Evolutionary conservation across 495 filamentous ascomycete species (phyloP).

Genomic region (Penicillium canescens): DNA sequence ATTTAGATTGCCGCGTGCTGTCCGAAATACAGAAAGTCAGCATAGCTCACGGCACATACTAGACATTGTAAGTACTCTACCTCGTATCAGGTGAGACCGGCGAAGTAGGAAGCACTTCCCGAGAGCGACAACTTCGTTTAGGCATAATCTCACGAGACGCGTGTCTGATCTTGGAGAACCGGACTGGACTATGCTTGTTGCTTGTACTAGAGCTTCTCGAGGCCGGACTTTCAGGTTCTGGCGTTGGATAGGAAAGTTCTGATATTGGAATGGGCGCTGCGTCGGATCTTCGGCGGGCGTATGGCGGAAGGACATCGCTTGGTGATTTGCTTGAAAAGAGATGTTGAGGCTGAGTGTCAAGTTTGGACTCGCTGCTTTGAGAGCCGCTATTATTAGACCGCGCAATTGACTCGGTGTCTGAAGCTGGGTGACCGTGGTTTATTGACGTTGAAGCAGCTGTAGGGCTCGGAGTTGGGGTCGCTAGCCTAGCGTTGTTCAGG

Average conservation of each 20-base stretch:
- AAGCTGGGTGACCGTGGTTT: not conserved
- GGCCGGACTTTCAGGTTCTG: not conserved
- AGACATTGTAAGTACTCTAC: no score
- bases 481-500: not conserved
- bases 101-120: not conserved
- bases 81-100: no score
- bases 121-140: slow-evolving; percentile 6
- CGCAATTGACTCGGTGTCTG: not conserved
- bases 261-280: slow-evolving; percentile 14
- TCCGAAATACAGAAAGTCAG: not conserved
- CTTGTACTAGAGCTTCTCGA: not conserved
- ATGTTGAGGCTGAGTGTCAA: not conserved
- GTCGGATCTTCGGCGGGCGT: slow-evolving; percentile 8
- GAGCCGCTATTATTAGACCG: slow-evolving; percentile 2
- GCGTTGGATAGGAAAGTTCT: not conserved
- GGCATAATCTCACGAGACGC: slow-evolving; percentile 9
- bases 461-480: no score
- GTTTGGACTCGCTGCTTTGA: slow-evolving; percentile 1
- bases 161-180: slow-evolving; percentile 5
- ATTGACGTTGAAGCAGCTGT: not conserved
- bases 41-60: not conserved
- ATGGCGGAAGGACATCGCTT: not conserved
- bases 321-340: not conserved
- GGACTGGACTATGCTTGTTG: not conserved
- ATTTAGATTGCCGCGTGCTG: not conserved